phyloP scores from a whole-genome alignment of 2,329 filamentous ascomycete species.

The Hypoxylon sp. region DNA sequence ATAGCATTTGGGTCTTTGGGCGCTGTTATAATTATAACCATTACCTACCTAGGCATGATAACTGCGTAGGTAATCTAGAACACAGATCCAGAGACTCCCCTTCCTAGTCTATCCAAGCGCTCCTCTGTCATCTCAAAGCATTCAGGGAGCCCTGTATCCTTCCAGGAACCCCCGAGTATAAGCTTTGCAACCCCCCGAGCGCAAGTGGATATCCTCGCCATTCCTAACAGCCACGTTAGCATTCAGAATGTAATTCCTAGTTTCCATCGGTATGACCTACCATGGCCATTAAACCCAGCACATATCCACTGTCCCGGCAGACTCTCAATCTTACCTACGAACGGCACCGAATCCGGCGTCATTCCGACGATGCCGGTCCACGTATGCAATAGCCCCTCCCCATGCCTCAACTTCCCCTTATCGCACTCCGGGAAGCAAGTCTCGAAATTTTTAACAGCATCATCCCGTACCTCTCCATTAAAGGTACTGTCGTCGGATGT shows the following conservation, averaged over 20 bases:
- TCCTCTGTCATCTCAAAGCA: conserved; percentile 53
- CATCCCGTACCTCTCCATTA: conserved; percentile 57
- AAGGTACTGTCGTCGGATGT: conserved; percentile 57
- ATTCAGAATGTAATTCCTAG: background rate
- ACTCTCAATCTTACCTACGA: conserved; percentile 58
- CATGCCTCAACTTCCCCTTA: conserved; percentile 48
- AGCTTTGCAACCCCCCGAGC: conserved; percentile 60
- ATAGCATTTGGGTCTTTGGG: no score
- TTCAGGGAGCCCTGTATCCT: conserved; percentile 53
- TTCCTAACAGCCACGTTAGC: conserved; percentile 43
- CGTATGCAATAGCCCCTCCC: conserved; percentile 60
- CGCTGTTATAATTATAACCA: no score
- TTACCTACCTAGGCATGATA: background rate
- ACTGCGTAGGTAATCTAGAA: conserved; percentile 27
- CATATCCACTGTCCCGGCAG: conserved; percentile 62
- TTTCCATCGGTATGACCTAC: conserved; percentile 46
- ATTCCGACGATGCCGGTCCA: conserved; percentile 64
- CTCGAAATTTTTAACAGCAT: conserved; percentile 55
- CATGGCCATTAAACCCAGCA: conserved; percentile 64
- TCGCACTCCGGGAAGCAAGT: conserved; percentile 53
- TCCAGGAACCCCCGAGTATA: conserved; percentile 56
- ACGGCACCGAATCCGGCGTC: conserved; percentile 61
- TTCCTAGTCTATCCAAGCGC: conserved; percentile 44
- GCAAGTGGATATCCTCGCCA: conserved; percentile 62
- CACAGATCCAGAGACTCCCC: conserved; percentile 36